Conservation (phyloP, 2,329 filamentous ascomycete genomes). For the Penicillium sp. region DNA sequence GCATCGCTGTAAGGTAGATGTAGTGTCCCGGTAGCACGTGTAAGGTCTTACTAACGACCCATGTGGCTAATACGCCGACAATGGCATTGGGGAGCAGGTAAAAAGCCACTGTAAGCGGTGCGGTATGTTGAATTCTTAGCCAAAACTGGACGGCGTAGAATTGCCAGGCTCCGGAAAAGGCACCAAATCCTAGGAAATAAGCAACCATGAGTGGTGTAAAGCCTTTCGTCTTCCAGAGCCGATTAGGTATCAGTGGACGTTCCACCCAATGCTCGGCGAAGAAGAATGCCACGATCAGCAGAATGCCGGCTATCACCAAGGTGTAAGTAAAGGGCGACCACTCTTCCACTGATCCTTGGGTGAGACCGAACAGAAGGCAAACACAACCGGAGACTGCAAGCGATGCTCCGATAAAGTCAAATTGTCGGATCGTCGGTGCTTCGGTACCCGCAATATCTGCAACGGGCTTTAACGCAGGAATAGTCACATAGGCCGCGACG, state of each 20-base stretch:
- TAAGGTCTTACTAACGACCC: constrained; percentile 42
- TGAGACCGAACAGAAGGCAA: constrained; percentile 55
- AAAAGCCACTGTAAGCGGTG: constrained; percentile 39
- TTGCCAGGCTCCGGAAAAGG: constrained; percentile 41
- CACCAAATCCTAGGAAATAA: constrained; percentile 42
- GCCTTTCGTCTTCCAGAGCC: constrained; percentile 41
- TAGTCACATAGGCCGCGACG: constrained; percentile 34
- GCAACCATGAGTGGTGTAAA: constrained; percentile 41
- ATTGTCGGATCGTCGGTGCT: constrained; percentile 23
- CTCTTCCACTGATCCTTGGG: constrained; percentile 48
- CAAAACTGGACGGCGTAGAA: constrained; percentile 38
- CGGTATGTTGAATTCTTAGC: constrained; percentile 33
- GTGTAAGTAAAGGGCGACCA: constrained; percentile 50
- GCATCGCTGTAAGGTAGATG: constrained; percentile 43
- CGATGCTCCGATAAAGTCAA: constrained; percentile 40
- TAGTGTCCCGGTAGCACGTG: constrained; percentile 43
- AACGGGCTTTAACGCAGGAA: constrained; percentile 32
- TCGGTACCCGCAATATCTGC: constrained; percentile 21
- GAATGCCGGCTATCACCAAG: constrained; percentile 46
- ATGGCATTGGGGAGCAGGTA: constrained; percentile 45
- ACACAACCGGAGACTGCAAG: constrained; percentile 34
- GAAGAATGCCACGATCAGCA: constrained; percentile 47
- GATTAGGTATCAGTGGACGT: constrained; percentile 45
- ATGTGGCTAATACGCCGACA: constrained; percentile 42
- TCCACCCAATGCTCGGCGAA: constrained; percentile 43